Percentiles rank a stretch among this genome's conserved stretches.
Conservation (phyloP, 2,329 filamentous ascomycete species). For the Diaporthe caulivora region DNA sequence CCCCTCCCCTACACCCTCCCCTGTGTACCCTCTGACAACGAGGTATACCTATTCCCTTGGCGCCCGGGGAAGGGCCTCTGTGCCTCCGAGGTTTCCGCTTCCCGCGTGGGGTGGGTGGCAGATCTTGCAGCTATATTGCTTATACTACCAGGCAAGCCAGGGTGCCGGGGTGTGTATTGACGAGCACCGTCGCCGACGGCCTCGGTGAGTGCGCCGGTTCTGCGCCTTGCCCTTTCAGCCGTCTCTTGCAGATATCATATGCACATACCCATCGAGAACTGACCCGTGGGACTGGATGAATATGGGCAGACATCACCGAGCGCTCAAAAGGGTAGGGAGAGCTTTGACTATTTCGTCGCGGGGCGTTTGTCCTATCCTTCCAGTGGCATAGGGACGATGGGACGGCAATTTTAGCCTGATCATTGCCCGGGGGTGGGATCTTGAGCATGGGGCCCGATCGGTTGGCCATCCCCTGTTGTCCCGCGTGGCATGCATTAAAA, state of each 20-base stretch:
- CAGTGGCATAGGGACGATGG: too few relatives aligned
- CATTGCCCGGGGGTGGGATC: too few relatives aligned
- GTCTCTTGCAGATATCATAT: slow-evolving; percentile 28
- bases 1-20: too few relatives aligned
- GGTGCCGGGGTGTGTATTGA: not conserved
- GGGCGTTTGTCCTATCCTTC: not conserved
- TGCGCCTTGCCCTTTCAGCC: not conserved
- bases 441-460: not conserved
- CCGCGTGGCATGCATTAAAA: not conserved
- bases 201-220: too few relatives aligned
- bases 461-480: not conserved
- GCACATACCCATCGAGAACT: not conserved
- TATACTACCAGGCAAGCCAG: too few relatives aligned
- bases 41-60: too few relatives aligned
- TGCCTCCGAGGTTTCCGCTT: not conserved
- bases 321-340: not conserved
- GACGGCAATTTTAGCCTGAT: not conserved
- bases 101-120: not conserved
- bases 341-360: too few relatives aligned
- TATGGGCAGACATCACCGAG: not conserved
- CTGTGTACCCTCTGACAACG: too few relatives aligned
- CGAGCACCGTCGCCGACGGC: not conserved
- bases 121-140: not conserved
- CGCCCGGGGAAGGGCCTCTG: not conserved
- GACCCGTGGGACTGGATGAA: not conserved